Conservation (phyloP, 768 basidiomycete genomes). For the Russula lepida region DNA sequence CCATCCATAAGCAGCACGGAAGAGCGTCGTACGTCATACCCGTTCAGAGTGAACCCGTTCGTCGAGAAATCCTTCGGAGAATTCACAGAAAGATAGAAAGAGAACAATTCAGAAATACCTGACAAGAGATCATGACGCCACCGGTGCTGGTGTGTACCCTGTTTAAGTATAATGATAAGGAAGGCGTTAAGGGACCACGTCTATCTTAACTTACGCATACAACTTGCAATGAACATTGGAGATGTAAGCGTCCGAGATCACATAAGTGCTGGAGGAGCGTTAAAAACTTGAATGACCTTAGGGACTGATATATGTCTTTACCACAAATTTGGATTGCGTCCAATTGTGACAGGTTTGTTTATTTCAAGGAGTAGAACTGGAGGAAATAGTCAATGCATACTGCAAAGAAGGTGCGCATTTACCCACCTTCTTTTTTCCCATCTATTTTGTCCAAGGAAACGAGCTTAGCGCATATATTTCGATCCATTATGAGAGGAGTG, state of each 20-base stretch:
- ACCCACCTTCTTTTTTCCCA: constrained; percentile 60
- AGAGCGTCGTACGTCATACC: constrained; percentile 54
- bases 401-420: neutral
- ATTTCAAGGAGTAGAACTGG: constrained; percentile 55
- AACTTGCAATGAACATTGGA: constrained; percentile 70
- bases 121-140: constrained; percentile 70
- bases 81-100: neutral
- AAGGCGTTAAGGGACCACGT: neutral
- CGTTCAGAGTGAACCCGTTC: constrained; percentile 68
- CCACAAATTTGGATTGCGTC: constrained; percentile 65
- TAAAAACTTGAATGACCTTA: neutral
- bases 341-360: constrained; percentile 57
- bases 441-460: constrained; percentile 42
- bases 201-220: constrained; percentile 53
- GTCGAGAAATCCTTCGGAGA: constrained; percentile 58
- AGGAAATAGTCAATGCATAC: neutral
- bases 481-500: neutral
- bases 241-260: constrained; percentile 51
- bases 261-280: constrained; percentile 39
- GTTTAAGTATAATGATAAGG: neutral
- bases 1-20: constrained; percentile 72
- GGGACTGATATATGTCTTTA: constrained; percentile 25
- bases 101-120: constrained; percentile 35
- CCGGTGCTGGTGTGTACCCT: constrained; percentile 66
- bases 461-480: constrained; percentile 62